A percentile compares a stretch with the other conserved stretches of the same genome.
Conservation (phyloP, 352 stramenopile species). For the Thalassiosira livingstoniorum region DNA sequence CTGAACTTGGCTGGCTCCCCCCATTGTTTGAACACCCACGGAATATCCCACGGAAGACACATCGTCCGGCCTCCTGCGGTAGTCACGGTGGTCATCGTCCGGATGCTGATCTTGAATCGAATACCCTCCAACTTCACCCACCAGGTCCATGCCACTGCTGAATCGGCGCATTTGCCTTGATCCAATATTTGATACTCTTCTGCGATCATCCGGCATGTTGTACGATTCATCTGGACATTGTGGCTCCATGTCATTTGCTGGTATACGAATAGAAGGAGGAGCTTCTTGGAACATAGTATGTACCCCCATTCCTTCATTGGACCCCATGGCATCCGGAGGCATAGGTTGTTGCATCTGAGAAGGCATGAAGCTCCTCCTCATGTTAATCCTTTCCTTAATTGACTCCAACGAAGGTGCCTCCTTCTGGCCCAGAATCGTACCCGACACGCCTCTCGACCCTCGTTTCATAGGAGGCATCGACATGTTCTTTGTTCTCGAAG, state of each 20-base stretch:
- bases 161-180: not conserved
- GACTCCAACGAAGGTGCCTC: constrained; percentile 15
- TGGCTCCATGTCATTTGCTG: not conserved
- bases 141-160: constrained; percentile 17
- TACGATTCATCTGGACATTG: not conserved
- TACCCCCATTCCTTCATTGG: not conserved
- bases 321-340: not conserved
- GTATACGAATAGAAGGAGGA: not conserved
- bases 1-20: no score
- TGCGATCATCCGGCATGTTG: not conserved
- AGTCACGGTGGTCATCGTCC: not conserved
- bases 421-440: not conserved
- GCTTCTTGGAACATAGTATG: not conserved
- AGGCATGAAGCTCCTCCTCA: constrained; percentile 23
- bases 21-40: no score
- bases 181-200: not conserved
- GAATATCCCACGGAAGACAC: no score
- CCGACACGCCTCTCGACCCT: constrained; percentile 1
- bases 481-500: not conserved
- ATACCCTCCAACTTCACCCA: constrained; percentile 36
- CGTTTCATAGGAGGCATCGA: not conserved
- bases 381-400: constrained; percentile 48
- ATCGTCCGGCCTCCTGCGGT: no score
- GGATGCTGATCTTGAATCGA: constrained; percentile 30
- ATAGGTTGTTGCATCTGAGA: constrained; percentile 11